A percentile compares a stretch with the other conserved stretches of the same genome.
These are phyloP conservation scores for Pseudomicrostroma phylloplanum DNA, from an alignment of 1,284 basidiomycete genomes.

Conservation along the genomic window DNA sequence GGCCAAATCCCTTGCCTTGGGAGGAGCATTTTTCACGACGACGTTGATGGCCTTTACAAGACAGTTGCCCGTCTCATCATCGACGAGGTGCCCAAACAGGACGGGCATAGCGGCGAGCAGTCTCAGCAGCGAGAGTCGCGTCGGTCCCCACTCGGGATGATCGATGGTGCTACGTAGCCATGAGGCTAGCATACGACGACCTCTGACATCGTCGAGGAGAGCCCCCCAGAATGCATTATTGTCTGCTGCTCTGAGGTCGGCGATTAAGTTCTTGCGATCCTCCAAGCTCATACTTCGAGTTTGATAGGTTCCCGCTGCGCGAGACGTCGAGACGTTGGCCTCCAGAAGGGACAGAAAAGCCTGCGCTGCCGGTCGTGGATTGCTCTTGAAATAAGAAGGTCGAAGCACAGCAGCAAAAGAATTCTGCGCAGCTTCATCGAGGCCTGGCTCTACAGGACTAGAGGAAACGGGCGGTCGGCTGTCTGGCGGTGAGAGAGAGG, in stretches of 20 bases:
- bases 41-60: neutral
- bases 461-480: too few species aligned
- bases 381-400: neutral
- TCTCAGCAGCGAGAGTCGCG: neutral
- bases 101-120: neutral
- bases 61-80: neutral
- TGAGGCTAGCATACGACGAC: neutral
- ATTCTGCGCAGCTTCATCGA: neutral
- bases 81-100: neutral
- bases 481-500: too few species aligned
- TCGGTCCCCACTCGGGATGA: neutral
- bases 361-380: neutral
- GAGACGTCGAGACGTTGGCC: neutral
- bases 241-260: slow-evolving; percentile 2
- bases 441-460: neutral
- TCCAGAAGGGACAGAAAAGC: neutral
- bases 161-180: neutral
- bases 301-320: neutral
- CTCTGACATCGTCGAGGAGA: neutral
- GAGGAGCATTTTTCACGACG: neutral
- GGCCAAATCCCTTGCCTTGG: slow-evolving; percentile 2
- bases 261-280: slow-evolving; percentile 8
- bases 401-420: neutral
- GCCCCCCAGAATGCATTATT: slow-evolving; percentile 1
- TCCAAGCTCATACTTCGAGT: slow-evolving; percentile 4